These are phyloP conservation scores for Meyerozyma sp. DNA, from an alignment of 1,139 yeast species.

Conservation along the genomic window DNA sequence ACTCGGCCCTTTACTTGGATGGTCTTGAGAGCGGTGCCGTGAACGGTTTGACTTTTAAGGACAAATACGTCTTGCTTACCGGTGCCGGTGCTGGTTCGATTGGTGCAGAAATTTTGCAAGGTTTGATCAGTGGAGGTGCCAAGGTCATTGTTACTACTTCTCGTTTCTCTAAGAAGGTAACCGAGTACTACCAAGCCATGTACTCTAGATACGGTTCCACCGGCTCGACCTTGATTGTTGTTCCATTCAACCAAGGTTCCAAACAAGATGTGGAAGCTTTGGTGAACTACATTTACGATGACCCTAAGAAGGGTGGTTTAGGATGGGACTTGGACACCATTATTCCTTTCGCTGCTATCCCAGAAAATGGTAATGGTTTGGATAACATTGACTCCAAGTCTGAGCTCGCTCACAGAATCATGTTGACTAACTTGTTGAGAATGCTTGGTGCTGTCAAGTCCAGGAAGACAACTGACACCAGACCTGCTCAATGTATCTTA, in stretches of 20 bases:
- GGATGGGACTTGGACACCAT: constrained; percentile 97
- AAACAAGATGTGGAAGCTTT: constrained; percentile 88
- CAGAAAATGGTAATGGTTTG: constrained; percentile 95
- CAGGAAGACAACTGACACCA: constrained; percentile 82
- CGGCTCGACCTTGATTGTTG: constrained; percentile 89
- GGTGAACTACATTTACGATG: constrained; percentile 79
- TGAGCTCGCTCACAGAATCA: constrained; percentile 96
- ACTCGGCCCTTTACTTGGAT: constrained; percentile 76
- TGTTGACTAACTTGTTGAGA: constrained; percentile 93
- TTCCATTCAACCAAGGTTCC: constrained; percentile 98
- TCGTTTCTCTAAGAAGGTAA: constrained; percentile 87
- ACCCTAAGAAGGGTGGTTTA: constrained; percentile 78
- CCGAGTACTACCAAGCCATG: constrained; percentile 91
- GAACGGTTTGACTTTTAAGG: constrained; percentile 85
- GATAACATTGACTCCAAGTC: constrained; percentile 91
- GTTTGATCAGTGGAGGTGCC: constrained; percentile 96
- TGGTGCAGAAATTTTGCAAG: constrained; percentile 95
- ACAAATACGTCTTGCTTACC: constrained; percentile 84
- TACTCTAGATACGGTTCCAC: constrained; percentile 90
- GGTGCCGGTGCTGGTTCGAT: constrained; percentile 99
- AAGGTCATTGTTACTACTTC: constrained; percentile 95
- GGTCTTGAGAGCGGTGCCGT: constrained; percentile 91
- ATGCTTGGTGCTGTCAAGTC: constrained; percentile 85
- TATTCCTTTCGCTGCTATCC: constrained; percentile 97
- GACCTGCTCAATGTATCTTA: constrained; percentile 96